Evolutionary conservation across 192 early-diverging fungal genomes (phyloP).

Genomic region (Glomus cerebriforme): DNA sequence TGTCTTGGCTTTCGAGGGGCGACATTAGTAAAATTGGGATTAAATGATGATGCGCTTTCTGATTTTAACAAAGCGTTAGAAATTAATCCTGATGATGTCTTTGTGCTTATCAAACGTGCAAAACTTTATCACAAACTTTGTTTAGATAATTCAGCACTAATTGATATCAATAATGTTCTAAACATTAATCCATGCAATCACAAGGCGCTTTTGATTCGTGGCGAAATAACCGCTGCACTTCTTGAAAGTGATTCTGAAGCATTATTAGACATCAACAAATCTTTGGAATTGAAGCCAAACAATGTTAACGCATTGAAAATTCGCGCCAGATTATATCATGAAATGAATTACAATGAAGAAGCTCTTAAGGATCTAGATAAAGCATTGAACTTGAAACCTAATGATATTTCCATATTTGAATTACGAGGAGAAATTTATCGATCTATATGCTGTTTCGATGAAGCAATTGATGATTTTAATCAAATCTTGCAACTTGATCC

Average conservation of each 20-base stretch:
- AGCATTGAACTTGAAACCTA: neutral
- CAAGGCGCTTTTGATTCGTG: neutral
- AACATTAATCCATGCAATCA: neutral
- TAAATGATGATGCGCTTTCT: neutral
- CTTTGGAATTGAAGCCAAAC: neutral
- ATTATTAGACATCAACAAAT: neutral
- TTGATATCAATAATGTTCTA: neutral
- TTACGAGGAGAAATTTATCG: slow-evolving; percentile 10
- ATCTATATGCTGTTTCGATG: neutral
- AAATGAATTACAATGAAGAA: neutral
- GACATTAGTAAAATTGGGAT: neutral
- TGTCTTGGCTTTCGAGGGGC: slow-evolving; percentile 1
- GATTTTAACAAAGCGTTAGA: slow-evolving; percentile 4
- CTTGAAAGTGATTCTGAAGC: neutral
- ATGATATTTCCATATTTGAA: neutral
- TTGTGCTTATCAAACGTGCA: neutral
- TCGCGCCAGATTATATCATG: neutral
- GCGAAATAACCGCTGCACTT: neutral
- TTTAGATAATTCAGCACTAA: neutral
- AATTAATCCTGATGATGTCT: neutral
- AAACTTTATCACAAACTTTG: neutral
- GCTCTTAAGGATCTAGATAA: neutral
- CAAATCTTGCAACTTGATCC: neutral
- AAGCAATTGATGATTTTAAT: slow-evolving; percentile 16
- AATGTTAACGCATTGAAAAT: neutral